Base-by-base conservation (phyloP, 2,329 filamentous ascomycete genomes). In the Ophiostoma pallidulum region DNA sequence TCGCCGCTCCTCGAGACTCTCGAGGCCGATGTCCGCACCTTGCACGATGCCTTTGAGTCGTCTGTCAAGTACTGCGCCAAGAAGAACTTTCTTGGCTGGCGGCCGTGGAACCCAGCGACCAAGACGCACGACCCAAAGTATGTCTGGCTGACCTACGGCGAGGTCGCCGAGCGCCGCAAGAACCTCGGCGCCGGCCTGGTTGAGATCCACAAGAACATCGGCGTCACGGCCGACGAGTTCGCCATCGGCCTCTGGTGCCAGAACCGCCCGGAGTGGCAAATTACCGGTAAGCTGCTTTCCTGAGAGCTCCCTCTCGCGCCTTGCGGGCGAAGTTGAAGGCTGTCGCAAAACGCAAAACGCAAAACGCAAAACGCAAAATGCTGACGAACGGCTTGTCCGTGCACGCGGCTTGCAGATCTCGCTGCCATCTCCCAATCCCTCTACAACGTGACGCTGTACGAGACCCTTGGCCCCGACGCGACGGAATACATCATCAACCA, bases 401-500 rank as follows among this genome's bases (percentile, higher is more conserved):
- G n/a, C n/a, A n/a, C 14, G 28, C 29, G 14, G n/a, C 32, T 26
- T 31, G 12, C 49, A 87, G 91, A 97, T 71, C 70, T 97, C 60
- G 92, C 80, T 33, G 82, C 86, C 62, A 80, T 86, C 68, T 92
- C 89, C 12, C 92, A 97, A 65, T 79, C 84, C 8, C 78, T 97
- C 26, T 97, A 76, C 67, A 86, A 84, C 19, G 89, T 98, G 47
- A 95, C 91, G 5, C 82, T 98, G 43, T 98, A 98, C 71, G 92
- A 97, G 66, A 96, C 91, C 12, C 78, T 98, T 5, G 91, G 91
- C 9, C 84, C 91, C 12, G 87, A 95, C 56, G 80, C 90, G 3
- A 90, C 86, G 49, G 89, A 97, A 68, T 97, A 86, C 69, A 96
- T 98, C 65, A 84, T 97, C 69, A 94, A 94, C 66, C 91, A 97